These are phyloP conservation scores for Zasmidium citrigriseum DNA, from an alignment of 2,329 filamentous ascomycete species.

Conservation along the genomic window DNA sequence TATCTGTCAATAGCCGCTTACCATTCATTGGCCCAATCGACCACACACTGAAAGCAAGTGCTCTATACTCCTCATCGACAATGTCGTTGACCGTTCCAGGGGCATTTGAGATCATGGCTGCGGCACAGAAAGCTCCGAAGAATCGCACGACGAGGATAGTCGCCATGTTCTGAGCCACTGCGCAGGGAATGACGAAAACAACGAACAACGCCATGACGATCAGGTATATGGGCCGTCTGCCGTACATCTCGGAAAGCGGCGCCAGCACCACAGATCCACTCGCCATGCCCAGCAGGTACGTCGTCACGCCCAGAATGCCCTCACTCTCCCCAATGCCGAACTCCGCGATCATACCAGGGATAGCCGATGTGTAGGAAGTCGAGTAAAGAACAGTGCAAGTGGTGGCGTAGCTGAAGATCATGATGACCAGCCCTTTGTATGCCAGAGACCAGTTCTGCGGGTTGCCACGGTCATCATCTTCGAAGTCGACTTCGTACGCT, in stretches of 20 bases:
- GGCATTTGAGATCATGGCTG: conserved; percentile 79
- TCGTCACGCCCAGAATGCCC: conserved; percentile 75
- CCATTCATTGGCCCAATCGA: conserved; percentile 83
- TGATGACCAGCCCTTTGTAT: conserved; percentile 58
- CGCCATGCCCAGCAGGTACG: conserved; percentile 75
- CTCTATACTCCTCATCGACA: conserved; percentile 75
- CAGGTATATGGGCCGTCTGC: conserved; percentile 67
- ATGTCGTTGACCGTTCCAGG: conserved; percentile 84
- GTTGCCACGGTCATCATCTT: conserved; percentile 62
- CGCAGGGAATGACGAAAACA: conserved; percentile 71
- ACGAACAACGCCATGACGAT: conserved; percentile 65
- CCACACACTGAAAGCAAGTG: conserved; percentile 82
- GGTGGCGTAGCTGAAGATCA: conserved; percentile 59
- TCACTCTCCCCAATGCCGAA: conserved; percentile 63
- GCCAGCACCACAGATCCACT: conserved; percentile 71
- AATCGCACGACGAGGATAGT: conserved; percentile 73
- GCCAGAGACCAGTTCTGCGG: conserved; percentile 68
- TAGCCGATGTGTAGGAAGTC: conserved; percentile 74
- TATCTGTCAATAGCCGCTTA: conserved; percentile 37
- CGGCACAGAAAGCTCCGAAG: conserved; percentile 71
- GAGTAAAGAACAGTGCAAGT: conserved; percentile 66
- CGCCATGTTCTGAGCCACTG: conserved; percentile 65
- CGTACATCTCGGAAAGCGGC: conserved; percentile 71
- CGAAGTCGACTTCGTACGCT: conserved; percentile 74
- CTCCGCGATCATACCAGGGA: conserved; percentile 64